These are phyloP conservation scores for Hansenula anomala DNA, from an alignment of 1,139 yeast genomes.

Conservation along the genomic window DNA sequence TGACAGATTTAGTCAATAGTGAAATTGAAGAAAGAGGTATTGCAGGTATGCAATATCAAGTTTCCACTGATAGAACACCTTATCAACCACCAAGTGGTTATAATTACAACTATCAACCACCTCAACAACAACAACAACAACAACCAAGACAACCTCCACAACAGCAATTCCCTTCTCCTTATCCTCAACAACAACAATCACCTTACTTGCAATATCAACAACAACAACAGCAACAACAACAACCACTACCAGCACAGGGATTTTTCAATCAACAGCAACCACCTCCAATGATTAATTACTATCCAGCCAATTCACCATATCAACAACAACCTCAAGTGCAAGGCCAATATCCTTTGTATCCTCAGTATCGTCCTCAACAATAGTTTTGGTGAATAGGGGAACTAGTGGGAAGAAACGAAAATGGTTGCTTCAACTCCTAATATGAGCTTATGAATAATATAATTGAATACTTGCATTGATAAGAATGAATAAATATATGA, in stretches of 20 bases:
- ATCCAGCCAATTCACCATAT: background rate
- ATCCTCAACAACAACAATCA: background rate
- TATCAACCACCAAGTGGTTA: background rate
- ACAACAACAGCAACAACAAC: background rate
- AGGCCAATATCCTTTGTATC: background rate
- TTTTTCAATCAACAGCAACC: background rate
- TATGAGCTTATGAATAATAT: too few species aligned
- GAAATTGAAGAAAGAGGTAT: slow-evolving; percentile 14
- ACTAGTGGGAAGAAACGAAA: too few species aligned
- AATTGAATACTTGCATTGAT: too few species aligned
- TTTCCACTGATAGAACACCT: background rate
- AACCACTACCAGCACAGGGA: background rate
- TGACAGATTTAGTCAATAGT: slow-evolving; percentile 21
- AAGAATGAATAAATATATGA: too few species aligned
- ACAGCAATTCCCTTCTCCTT: background rate
- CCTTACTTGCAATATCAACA: background rate
- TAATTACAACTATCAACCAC: background rate
- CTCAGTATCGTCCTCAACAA: too few species aligned
- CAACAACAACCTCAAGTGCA: background rate
- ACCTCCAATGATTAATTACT: background rate
- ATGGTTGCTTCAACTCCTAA: too few species aligned
- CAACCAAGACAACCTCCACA: background rate
- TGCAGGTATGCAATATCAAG: background rate
- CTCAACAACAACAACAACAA: slow-evolving; percentile 1
- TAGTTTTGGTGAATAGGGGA: too few species aligned